These are phyloP conservation scores for Massarina eburnea DNA, from an alignment of 2,329 filamentous ascomycete genomes.

Conservation along the genomic window DNA sequence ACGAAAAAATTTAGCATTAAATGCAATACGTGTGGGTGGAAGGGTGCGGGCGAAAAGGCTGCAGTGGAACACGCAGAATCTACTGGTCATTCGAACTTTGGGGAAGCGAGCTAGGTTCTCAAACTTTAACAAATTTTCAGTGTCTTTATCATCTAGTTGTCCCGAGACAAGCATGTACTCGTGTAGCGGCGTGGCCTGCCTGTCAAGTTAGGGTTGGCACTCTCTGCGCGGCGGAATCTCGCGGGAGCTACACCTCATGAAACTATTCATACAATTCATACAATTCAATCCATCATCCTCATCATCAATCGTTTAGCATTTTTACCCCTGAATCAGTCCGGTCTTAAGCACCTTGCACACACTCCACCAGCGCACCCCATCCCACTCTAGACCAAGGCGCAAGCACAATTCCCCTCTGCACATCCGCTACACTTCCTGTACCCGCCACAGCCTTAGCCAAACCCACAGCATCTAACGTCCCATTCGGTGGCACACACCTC, in stretches of 20 bases:
- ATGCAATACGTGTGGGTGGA: constrained; percentile 73
- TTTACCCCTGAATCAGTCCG: too few relatives aligned
- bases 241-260: too few relatives aligned
- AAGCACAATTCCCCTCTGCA: constrained; percentile 74
- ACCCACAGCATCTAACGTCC: constrained; percentile 67
- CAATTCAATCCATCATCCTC: too few relatives aligned
- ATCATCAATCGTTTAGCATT: too few relatives aligned
- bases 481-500: constrained; percentile 71
- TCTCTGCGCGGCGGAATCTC: too few relatives aligned
- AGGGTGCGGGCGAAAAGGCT: constrained; percentile 66
- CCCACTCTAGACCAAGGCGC: constrained; percentile 74
- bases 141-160: too few relatives aligned
- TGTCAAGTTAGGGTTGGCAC: too few relatives aligned
- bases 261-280: too few relatives aligned
- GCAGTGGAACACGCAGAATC: constrained; percentile 63
- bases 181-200: too few relatives aligned
- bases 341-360: constrained; percentile 11
- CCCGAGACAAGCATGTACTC: too few relatives aligned
- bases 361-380: constrained; percentile 61
- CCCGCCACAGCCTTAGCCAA: constrained; percentile 74
- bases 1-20: constrained; percentile 76
- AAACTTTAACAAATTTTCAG: too few relatives aligned
- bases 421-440: constrained; percentile 70
- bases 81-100: constrained; percentile 51
- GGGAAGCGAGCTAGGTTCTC: constrained; percentile 37